A percentile compares a stretch with the other conserved stretches of the same genome.
These are phyloP conservation scores for Trichoderma sp. DNA, from an alignment of 2,329 filamentous ascomycete species.

Conservation along the genomic window DNA sequence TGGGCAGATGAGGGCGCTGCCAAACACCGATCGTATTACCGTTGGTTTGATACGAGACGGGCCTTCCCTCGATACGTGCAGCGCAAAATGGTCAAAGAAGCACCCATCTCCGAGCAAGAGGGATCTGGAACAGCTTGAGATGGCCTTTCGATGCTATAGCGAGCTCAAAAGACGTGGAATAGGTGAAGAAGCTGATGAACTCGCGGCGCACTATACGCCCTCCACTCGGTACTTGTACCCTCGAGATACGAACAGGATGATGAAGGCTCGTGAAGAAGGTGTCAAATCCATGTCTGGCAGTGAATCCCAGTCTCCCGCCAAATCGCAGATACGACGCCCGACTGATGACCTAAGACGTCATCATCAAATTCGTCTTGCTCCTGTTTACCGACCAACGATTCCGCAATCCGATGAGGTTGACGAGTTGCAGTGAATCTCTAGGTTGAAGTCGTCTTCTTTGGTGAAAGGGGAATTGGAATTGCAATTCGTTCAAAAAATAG, in stretches of 20 bases:
- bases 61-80: neutral
- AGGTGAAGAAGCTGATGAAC: slow-evolving; percentile 32
- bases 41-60: neutral
- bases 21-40: neutral
- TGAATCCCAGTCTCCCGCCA: slow-evolving; percentile 11
- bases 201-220: slow-evolving; percentile 25
- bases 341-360: slow-evolving; percentile 23
- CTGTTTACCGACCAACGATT: slow-evolving; percentile 27
- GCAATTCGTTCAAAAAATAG: no score
- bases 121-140: slow-evolving; percentile 38
- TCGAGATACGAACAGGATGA: slow-evolving; percentile 32
- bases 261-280: slow-evolving; percentile 17
- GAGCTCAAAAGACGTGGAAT: slow-evolving; percentile 23
- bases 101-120: slow-evolving; percentile 46
- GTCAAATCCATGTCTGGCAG: slow-evolving; percentile 1
- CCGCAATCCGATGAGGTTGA: slow-evolving; percentile 31
- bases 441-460: neutral
- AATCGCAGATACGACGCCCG: slow-evolving; percentile 16
- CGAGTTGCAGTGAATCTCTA: slow-evolving; percentile 33
- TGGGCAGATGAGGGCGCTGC: neutral
- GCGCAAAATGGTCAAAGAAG: slow-evolving; percentile 34
- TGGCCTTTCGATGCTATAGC: slow-evolving; percentile 35
- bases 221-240: slow-evolving; percentile 22
- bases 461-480: neutral
- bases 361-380: slow-evolving; percentile 28